A percentile compares a stretch with the other conserved stretches of the same genome.
phyloP scores from a whole-genome alignment of 208 protist genomes.

The Porcisia hertigi region DNA sequence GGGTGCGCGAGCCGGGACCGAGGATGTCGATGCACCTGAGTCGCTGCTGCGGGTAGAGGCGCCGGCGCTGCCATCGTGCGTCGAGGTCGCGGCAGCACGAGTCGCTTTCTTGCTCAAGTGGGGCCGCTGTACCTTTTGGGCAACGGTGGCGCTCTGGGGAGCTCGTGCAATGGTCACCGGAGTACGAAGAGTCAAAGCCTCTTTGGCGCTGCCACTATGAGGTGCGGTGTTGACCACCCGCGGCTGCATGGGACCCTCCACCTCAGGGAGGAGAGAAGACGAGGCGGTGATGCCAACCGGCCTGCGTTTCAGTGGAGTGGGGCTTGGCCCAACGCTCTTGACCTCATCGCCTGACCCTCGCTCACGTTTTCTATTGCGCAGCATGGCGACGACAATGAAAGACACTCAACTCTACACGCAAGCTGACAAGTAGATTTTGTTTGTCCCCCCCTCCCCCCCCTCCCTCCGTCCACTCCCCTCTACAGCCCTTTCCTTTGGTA shows the following conservation, averaged over 20 bases:
- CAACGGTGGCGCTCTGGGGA: not conserved
- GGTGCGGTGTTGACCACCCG: slow-evolving; percentile 1
- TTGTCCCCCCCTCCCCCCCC: not conserved
- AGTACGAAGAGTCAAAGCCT: not conserved
- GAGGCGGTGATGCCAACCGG: not conserved
- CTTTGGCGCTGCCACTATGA: not conserved
- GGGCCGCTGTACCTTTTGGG: not conserved
- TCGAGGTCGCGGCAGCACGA: not conserved
- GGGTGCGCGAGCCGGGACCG: not conserved
- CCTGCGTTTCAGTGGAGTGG: not conserved
- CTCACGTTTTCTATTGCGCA: slow-evolving; percentile 6
- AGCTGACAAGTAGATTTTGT: not conserved
- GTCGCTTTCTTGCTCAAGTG: not conserved
- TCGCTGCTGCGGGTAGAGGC: slow-evolving; percentile 3
- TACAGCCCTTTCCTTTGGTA: not conserved
- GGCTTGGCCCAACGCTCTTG: not conserved
- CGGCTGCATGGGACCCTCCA: not conserved
- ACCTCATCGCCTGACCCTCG: not conserved
- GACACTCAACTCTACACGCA: not conserved
- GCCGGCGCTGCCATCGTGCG: not conserved
- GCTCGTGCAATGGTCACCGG: not conserved
- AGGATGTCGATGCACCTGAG: slow-evolving; percentile 4
- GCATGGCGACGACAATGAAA: not conserved
- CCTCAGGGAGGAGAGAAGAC: not conserved
- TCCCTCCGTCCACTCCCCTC: not conserved